Percentiles rank a stretch among this genome's conserved stretches.
phyloP scores from a whole-genome alignment of 2,329 filamentous ascomycete genomes.

The Penicillium griseofulvum region DNA sequence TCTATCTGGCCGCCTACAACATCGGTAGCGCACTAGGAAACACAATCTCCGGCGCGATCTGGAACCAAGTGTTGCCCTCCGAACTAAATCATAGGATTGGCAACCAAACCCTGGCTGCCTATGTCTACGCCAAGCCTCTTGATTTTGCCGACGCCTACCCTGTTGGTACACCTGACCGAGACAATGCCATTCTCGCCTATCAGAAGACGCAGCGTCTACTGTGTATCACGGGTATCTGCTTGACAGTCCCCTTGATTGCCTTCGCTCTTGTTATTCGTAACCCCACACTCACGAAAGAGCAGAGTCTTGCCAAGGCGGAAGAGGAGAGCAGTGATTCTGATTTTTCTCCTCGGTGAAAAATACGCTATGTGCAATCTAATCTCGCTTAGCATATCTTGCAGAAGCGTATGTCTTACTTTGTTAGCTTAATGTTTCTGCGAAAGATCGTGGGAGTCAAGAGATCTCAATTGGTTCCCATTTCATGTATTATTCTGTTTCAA shows the following conservation, averaged over 20 bases:
- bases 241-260: constrained; percentile 47
- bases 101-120: constrained; percentile 41
- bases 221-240: constrained; percentile 52
- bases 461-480: neutral
- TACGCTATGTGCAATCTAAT: neutral
- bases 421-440: neutral
- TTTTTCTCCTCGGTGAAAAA: neutral
- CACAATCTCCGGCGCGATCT: constrained; percentile 61
- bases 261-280: constrained; percentile 49
- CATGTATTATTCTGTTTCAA: neutral
- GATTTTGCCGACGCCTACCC: constrained; percentile 38
- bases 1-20: constrained; percentile 64
- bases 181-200: constrained; percentile 47
- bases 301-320: constrained; percentile 46
- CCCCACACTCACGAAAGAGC: constrained; percentile 46
- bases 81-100: constrained; percentile 42
- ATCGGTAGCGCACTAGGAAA: constrained; percentile 61
- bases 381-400: neutral
- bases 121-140: constrained; percentile 46
- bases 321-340: constrained; percentile 3
- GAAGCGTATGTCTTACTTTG: too few species aligned
- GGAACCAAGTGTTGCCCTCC: constrained; percentile 57
- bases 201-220: constrained; percentile 48
- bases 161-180: constrained; percentile 45
- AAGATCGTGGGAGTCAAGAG: neutral